Base-by-base conservation (phyloP, 768 basidiomycete genomes). In the Mrakia frigida region DNA sequence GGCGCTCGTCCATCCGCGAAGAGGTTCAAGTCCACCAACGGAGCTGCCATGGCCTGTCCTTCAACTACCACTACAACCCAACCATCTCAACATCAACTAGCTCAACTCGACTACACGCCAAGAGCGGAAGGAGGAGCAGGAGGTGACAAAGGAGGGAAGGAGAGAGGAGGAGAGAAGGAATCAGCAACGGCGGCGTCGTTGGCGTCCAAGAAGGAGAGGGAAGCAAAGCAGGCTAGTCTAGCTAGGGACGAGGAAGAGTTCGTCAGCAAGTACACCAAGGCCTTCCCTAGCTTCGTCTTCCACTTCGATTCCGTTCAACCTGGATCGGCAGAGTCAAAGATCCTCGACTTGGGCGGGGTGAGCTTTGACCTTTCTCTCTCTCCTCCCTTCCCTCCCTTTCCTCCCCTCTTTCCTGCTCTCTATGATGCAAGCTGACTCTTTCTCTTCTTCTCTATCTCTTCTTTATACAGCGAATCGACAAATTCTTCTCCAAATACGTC, bases 401-500 rank as follows among this genome's bases (percentile, higher is more conserved):
- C 21, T 25, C 33, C 69, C 56, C 35, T 61, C 43, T 31, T 61
- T 23, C n/a, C 13, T 31, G 11, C 25, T 39, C 35, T n/a, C 31
- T 13, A 28, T 39, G 60, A 39, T 65, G 10, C 7, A 18, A 56
- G 9, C 43, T 67, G 21, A 39, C 18, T 18, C 52, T 10, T 25
- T 31, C 14, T 23, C 35, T 59, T 28, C 33, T 18, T 10, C 73
- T 70, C 61, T n/a, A 23, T 59, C 69, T 61, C 70, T 28, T 14
- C 18, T 18, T 50, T 4, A 16, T 76, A 50, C 81, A 98, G 97
- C 86, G 86, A 74, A 88, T 93, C 74, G 93, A 96, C 70, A 88
- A 89, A 78, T 97, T 97, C 86, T 95, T 98, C 83, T 92, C 91
- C 41, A 89, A 87, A 68, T 87, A 89, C 68, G 88, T 96, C 35